A percentile compares a stretch with the other conserved stretches of the same genome.
Evolutionary conservation across 2,329 filamentous ascomycete species (phyloP).

Genomic region (Pseudopithomyces chartarum): DNA sequence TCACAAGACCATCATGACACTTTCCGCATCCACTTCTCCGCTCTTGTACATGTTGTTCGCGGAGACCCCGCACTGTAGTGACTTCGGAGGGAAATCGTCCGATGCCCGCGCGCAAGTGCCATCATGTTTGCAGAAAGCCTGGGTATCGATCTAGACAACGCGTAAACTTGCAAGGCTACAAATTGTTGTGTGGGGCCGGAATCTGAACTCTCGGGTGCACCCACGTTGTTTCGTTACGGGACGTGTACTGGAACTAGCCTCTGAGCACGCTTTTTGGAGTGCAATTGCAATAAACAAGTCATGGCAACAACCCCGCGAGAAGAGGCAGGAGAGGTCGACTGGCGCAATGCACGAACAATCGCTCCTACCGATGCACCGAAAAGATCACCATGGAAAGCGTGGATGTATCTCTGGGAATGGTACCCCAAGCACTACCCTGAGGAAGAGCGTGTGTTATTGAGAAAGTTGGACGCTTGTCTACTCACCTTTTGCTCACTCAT

Average conservation of each 20-base stretch:
- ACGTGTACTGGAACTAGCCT: constrained; percentile 2
- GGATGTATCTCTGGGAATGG: constrained; percentile 47
- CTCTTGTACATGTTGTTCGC: constrained; percentile 14
- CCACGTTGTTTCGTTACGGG: constrained; percentile 7
- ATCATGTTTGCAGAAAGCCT: constrained; percentile 16
- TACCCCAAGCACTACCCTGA: constrained; percentile 43
- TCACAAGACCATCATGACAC: background rate
- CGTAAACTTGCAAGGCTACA: constrained; percentile 20
- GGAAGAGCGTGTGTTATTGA: constrained; percentile 39
- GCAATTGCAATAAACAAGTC: no score
- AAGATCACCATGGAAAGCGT: constrained; percentile 45
- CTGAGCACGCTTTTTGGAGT: background rate
- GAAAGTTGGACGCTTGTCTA: constrained; percentile 44
- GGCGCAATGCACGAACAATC: constrained; percentile 32
- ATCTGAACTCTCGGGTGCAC: constrained; percentile 7
- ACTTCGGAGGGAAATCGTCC: constrained; percentile 27
- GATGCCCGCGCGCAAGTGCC: constrained; percentile 26
- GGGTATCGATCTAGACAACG: constrained; percentile 12
- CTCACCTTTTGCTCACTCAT: constrained; percentile 45
- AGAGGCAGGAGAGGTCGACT: constrained; percentile 24
- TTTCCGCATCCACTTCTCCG: constrained; percentile 11
- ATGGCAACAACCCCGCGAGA: constrained; percentile 19
- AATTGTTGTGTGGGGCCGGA: constrained; percentile 22
- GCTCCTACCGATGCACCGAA: constrained; percentile 41
- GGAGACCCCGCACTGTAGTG: constrained; percentile 33